Percentiles rank a stretch among this genome's conserved stretches.
Evolutionary conservation across 1,284 basidiomycete species (phyloP).

Genomic region (Agroathelia rolfsii): DNA sequence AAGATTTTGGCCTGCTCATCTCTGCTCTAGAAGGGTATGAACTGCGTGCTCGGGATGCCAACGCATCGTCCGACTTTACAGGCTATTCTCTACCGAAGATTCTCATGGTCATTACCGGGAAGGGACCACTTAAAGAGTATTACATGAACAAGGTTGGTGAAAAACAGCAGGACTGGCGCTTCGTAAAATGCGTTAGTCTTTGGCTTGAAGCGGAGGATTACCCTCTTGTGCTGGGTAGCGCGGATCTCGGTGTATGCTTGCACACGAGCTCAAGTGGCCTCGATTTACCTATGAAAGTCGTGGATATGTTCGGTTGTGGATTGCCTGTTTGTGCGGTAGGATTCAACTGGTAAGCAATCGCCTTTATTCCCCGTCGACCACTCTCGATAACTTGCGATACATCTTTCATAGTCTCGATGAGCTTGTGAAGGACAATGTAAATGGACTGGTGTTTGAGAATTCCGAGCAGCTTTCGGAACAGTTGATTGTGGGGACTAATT

Average conservation of each 20-base stretch:
- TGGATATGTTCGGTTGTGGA: conserved; percentile 98
- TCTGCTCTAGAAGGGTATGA: conserved; percentile 69
- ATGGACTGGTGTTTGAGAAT: conserved; percentile 73
- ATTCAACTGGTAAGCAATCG: conserved; percentile 69
- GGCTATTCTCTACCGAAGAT: conserved; percentile 79
- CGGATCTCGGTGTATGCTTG: conserved; percentile 86
- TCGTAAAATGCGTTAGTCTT: conserved; percentile 74
- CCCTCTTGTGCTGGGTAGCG: conserved; percentile 70
- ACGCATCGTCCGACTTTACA: too few relatives aligned
- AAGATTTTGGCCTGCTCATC: conserved; percentile 85
- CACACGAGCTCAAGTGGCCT: conserved; percentile 86
- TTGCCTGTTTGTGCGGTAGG: conserved; percentile 87
- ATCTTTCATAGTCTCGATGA: conserved; percentile 59
- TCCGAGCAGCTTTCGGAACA: conserved; percentile 64
- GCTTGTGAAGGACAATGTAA: conserved; percentile 75
- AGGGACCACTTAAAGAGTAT: conserved; percentile 66
- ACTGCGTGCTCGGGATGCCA: conserved; percentile 33
- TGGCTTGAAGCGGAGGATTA: conserved; percentile 90
- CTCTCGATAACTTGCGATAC: conserved; percentile 8
- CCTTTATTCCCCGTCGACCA: too few relatives aligned
- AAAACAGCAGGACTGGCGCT: conserved; percentile 65
- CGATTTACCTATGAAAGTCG: conserved; percentile 98
- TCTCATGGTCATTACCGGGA: conserved; percentile 85
- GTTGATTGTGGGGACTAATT: conserved; percentile 51
- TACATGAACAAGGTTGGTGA: conserved; percentile 61